These are phyloP conservation scores for Colletotrichum sublineola DNA, from an alignment of 2,329 filamentous ascomycete genomes.

Conservation along the genomic window DNA sequence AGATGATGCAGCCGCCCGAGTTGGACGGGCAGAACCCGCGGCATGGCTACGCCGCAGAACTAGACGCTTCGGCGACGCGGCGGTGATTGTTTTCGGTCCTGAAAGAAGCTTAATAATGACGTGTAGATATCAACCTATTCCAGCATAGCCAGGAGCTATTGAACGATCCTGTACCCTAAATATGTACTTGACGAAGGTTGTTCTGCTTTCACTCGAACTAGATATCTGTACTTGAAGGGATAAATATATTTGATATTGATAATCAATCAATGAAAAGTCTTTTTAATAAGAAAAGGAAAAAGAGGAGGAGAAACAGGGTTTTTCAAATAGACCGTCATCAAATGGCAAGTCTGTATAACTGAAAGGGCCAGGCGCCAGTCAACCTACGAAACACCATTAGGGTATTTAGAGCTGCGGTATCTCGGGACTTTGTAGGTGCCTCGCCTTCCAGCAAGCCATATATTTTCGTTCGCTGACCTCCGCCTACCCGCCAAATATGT, in stretches of 20 bases:
- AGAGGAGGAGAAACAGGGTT: neutral
- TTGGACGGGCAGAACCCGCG: slow-evolving; percentile 22
- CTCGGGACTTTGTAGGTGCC: neutral
- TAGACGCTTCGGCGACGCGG: slow-evolving; percentile 32
- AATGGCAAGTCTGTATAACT: neutral
- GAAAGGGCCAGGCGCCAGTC: neutral
- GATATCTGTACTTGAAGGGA: neutral
- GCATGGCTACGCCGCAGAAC: slow-evolving; percentile 31
- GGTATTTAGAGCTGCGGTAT: neutral
- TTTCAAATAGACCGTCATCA: neutral
- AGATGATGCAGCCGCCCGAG: slow-evolving; percentile 34
- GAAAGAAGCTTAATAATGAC: too few relatives aligned
- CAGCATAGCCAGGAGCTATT: neutral
- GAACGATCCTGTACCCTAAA: neutral
- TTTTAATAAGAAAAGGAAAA: too few relatives aligned
- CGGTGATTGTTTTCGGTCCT: slow-evolving; percentile 4
- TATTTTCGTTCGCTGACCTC: neutral
- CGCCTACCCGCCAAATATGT: neutral
- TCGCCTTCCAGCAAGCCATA: neutral
- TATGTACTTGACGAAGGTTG: neutral
- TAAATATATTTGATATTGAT: neutral
- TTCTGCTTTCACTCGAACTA: neutral
- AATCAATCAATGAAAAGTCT: neutral
- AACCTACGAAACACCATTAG: neutral
- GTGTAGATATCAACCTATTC: neutral